Conservation (phyloP, 768 basidiomycete genomes). For the Macrocybe gigantea region DNA sequence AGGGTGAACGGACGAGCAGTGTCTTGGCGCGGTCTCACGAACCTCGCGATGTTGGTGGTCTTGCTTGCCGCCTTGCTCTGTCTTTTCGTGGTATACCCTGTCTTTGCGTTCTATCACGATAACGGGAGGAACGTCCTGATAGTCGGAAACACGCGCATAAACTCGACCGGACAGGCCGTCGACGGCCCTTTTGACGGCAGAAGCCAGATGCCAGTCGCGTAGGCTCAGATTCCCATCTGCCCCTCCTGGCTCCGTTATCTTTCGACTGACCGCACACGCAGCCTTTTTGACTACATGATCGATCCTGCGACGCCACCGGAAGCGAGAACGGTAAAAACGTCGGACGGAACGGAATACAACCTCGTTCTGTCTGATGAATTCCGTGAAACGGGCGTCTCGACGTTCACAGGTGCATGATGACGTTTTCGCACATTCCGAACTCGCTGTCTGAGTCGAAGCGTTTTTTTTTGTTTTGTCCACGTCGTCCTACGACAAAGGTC, state of each 20-base stretch:
- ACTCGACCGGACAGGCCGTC: conserved; percentile 61
- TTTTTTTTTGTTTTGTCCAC: too few relatives aligned
- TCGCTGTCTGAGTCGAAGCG: too few relatives aligned
- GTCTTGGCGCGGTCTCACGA: conserved; percentile 37
- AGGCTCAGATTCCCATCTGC: neutral
- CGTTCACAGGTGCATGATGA: too few relatives aligned
- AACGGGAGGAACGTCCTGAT: conserved; percentile 34
- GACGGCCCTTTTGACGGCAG: conserved; percentile 16
- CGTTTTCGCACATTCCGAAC: too few relatives aligned
- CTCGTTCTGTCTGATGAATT: conserved; percentile 65
- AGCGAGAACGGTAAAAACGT: conserved; percentile 23
- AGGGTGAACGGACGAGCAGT: conserved; percentile 13
- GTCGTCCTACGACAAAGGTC: too few relatives aligned
- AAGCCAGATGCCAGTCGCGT: conserved; percentile 30
- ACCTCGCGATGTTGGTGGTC: conserved; percentile 57
- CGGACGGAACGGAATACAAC: conserved; percentile 46
- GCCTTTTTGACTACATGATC: conserved; percentile 2
- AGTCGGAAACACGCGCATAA: conserved; percentile 54
- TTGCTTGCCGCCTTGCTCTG: conserved; percentile 52
- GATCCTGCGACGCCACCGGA: conserved; percentile 12
- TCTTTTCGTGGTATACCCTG: conserved; percentile 77
- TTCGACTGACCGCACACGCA: neutral
- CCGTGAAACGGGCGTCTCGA: neutral
- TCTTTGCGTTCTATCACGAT: conserved; percentile 37
- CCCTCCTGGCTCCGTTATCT: too few relatives aligned